A percentile compares a stretch with the other conserved stretches of the same genome.
These are phyloP conservation scores for Chaetomiaceae sp. DNA, from an alignment of 2,329 filamentous ascomycete species.

Conservation along the genomic window DNA sequence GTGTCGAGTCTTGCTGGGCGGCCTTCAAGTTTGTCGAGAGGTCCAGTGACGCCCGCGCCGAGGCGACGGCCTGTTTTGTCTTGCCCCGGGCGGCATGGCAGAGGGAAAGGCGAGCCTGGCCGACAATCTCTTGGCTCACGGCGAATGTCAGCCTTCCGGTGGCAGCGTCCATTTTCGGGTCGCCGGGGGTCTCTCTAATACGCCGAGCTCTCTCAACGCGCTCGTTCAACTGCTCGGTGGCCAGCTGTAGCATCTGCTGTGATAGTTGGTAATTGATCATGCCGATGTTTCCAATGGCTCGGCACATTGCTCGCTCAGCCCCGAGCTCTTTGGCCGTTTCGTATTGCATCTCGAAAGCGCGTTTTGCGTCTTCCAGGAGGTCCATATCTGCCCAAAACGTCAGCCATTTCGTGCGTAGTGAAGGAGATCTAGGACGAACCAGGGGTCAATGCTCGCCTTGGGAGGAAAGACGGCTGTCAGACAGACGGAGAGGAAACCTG, in stretches of 20 bases:
- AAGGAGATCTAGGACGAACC: too few relatives aligned
- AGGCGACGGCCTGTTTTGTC: slow-evolving; percentile 22
- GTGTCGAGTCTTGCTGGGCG: slow-evolving; percentile 26
- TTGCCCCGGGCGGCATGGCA: slow-evolving; percentile 29
- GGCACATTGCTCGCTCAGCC: slow-evolving; percentile 25
- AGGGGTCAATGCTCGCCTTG: too few relatives aligned
- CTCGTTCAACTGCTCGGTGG: slow-evolving; percentile 28
- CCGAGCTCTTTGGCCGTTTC: slow-evolving; percentile 27
- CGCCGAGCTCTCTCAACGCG: slow-evolving; percentile 23
- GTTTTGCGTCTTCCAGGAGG: slow-evolving; percentile 29
- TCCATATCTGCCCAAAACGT: too few relatives aligned
- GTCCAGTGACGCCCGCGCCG: slow-evolving; percentile 19
- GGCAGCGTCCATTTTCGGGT: slow-evolving; percentile 23
- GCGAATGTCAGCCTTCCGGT: too few relatives aligned
- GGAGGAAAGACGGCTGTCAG: too few relatives aligned
- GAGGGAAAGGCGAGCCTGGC: slow-evolving; percentile 32
- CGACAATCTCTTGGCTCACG: slow-evolving; percentile 21
- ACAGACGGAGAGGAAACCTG: too few relatives aligned
- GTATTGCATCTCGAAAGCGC: slow-evolving; percentile 30
- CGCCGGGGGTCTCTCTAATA: neutral
- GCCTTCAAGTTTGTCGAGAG: slow-evolving; percentile 14
- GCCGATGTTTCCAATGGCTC: slow-evolving; percentile 35
- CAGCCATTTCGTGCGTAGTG: too few relatives aligned
- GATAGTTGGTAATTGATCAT: slow-evolving; percentile 36
- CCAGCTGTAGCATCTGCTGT: slow-evolving; percentile 27